These are phyloP conservation scores for Podaxis sp. DNA, from an alignment of 768 basidiomycete species.

Conservation along the genomic window DNA sequence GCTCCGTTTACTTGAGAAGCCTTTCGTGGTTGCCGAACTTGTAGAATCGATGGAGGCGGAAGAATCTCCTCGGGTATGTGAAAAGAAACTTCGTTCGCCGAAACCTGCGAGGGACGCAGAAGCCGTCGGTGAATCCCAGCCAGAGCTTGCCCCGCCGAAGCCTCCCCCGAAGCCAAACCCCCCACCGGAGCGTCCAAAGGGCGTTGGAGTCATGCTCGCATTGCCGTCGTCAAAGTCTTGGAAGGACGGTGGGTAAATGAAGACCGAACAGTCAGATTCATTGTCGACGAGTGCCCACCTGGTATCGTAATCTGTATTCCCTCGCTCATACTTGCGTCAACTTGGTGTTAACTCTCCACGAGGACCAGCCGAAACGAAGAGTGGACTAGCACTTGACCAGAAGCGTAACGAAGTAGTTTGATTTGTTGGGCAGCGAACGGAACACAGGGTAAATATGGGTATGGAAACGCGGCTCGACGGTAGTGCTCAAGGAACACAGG, in stretches of 20 bases:
- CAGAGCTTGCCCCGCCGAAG: conserved; percentile 35
- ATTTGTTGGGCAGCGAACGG: neutral
- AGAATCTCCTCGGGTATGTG: conserved; percentile 75
- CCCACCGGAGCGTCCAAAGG: conserved; percentile 56
- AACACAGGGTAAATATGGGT: neutral
- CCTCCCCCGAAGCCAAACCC: conserved; percentile 41
- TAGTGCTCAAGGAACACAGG: neutral
- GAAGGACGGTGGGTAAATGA: conserved; percentile 11
- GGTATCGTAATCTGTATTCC: conserved; percentile 65
- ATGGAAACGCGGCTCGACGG: neutral
- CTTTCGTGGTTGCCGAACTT: conserved; percentile 50
- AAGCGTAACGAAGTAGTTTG: conserved; percentile 6
- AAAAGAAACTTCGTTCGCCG: conserved; percentile 59
- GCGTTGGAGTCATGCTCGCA: conserved; percentile 52
- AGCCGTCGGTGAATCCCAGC: conserved; percentile 63
- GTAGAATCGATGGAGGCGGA: conserved; percentile 73
- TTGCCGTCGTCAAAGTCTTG: conserved; percentile 81
- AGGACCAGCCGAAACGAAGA: conserved; percentile 16
- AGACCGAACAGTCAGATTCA: conserved; percentile 1
- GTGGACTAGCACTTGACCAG: conserved; percentile 7
- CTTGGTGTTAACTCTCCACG: conserved; percentile 7
- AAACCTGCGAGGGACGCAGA: conserved; percentile 49
- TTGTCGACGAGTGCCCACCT: conserved; percentile 29
- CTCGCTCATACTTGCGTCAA: conserved; percentile 32
- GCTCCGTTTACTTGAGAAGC: conserved; percentile 37